Evolutionary conservation across 768 basidiomycete genomes (phyloP).

Genomic region (Tricholoma bakamatsutake): DNA sequence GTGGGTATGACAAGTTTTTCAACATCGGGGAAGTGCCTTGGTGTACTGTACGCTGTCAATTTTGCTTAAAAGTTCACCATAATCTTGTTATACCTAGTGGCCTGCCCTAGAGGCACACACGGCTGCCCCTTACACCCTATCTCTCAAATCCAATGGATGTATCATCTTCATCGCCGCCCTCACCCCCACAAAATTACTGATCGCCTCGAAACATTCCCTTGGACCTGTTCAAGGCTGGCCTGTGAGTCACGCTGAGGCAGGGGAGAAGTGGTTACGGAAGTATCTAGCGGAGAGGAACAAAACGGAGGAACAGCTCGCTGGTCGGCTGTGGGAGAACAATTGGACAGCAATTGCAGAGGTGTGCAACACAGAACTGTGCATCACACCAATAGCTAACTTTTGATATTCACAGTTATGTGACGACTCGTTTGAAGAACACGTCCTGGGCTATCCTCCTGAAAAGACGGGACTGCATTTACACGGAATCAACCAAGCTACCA

Average conservation of each 20-base stretch:
- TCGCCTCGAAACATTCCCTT: conserved; percentile 91
- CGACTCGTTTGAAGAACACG: conserved; percentile 96
- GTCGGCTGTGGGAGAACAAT: conserved; percentile 68
- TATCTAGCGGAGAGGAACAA: conserved; percentile 58
- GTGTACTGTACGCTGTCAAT: conserved; percentile 64
- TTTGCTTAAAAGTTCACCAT: background rate
- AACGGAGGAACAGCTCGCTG: conserved; percentile 71
- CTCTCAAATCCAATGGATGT: conserved; percentile 94
- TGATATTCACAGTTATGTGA: conserved; percentile 75
- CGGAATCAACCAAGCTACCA: conserved; percentile 73
- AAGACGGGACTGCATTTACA: conserved; percentile 90
- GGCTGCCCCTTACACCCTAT: conserved; percentile 72
- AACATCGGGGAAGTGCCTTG: conserved; percentile 96
- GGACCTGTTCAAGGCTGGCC: conserved; percentile 43
- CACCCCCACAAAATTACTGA: conserved; percentile 62
- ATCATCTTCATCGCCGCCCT: conserved; percentile 93
- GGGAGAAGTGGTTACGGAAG: conserved; percentile 74
- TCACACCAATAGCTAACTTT: background rate
- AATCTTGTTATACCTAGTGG: conserved; percentile 52
- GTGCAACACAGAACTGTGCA: conserved; percentile 11
- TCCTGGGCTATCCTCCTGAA: conserved; percentile 75
- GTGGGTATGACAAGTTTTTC: conserved; percentile 99
- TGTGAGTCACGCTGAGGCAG: conserved; percentile 74
- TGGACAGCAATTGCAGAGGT: conserved; percentile 94
- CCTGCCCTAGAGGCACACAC: conserved; percentile 62